Evolutionary conservation across 257 asterid genomes (phyloP).

Genomic region (Striga asiatica): DNA sequence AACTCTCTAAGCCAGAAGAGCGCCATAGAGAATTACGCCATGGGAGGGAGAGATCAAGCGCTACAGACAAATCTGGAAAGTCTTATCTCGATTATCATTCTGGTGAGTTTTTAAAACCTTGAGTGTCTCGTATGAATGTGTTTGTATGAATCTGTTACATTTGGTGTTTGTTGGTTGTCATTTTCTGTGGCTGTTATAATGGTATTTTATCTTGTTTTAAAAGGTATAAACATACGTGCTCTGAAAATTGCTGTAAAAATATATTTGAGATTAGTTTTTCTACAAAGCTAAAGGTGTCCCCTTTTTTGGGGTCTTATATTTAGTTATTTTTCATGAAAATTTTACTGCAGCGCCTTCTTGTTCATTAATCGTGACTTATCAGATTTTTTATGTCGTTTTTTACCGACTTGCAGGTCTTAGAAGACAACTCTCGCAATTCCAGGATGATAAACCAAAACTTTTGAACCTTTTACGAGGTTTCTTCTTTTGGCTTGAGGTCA

Average conservation of each 20-base stretch:
- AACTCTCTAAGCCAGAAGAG: slow-evolving; percentile 5
- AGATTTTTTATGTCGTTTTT: background rate
- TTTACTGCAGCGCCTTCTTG: background rate
- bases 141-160: background rate
- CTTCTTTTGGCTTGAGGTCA: slow-evolving; percentile 38
- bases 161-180: no score
- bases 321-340: background rate
- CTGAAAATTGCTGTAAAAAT: no score
- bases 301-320: background rate
- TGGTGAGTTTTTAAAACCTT: slow-evolving; percentile 25
- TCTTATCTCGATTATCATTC: slow-evolving; percentile 30
- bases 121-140: background rate
- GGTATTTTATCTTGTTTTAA: no score
- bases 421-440: background rate
- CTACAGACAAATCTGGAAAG: slow-evolving; percentile 21
- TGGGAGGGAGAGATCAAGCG: slow-evolving; percentile 25
- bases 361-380: background rate
- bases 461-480: slow-evolving; percentile 39
- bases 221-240: no score
- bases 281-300: no score
- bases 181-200: no score
- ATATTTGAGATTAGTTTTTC: no score
- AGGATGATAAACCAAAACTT: slow-evolving; percentile 14
- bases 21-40: slow-evolving; percentile 28
- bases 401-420: slow-evolving; percentile 21